Evolutionary conservation across 495 filamentous ascomycete genomes (phyloP), one percentile per base, ranked within the genome.

Genomic region (Trichoderma reesei): DNA sequence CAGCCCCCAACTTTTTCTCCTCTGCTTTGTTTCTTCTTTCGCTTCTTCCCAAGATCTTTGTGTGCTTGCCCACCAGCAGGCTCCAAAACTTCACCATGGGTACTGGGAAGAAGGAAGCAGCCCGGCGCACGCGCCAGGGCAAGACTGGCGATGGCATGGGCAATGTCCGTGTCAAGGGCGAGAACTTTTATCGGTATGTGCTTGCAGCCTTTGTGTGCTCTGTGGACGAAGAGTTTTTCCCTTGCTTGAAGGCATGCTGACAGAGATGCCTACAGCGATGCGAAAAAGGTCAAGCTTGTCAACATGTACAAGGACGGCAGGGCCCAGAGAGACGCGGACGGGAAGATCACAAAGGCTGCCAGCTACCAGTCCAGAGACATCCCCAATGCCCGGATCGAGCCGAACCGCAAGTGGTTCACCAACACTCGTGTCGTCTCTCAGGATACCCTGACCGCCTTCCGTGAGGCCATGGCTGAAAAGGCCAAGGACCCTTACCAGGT

Each of bases 121-220:
- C 78, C 72, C 87, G 94, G 73, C 87, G 88, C 76, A 81, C 70
- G 72, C 79, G 90, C 68, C 84, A 96, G 81, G 91, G 91, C 61
- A 91, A 92, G 80, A 78, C 79, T 60, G 82, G 82, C 65, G 87
- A 91, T 83, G 92, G 91, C 69, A 92, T 93, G 89, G 81, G 73
- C 65, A 96, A 98, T 78, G 91, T 97, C 63, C 90, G 87, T 72
- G 80, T 84, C 66, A 98, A 98, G 76, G 94, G 95, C 74, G 95
- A 97, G 82, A 96, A 96, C 75, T 96, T 96, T 76, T 96, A 95
- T 75, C 82, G 90, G 79, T 86, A 66, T 36, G 60, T 46, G 26
- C 26, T 26, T 26, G 26, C 42, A 63, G 46, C 61, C 37, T 36
- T 31, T 42, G 56, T 36, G 39, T 42, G 56, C 61, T 14, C 38